phyloP scores from a whole-genome alignment of 2,329 filamentous ascomycete genomes.

The Epichloe brachyelytri region DNA sequence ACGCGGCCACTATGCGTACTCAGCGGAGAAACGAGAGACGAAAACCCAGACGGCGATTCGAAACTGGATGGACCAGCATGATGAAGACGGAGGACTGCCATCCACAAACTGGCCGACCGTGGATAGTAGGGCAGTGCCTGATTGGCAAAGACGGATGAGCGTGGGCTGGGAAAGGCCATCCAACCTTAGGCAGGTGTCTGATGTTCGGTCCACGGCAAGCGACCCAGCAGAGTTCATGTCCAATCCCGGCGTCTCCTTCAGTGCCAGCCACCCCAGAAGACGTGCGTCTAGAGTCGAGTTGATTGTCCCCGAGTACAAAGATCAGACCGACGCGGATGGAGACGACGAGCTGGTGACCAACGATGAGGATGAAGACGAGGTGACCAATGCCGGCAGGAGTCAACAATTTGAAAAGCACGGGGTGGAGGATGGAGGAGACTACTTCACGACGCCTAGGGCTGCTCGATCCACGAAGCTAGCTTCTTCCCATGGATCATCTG shows the following conservation, averaged over 20 bases:
- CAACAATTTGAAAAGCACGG: conserved; percentile 14
- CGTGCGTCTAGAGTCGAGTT: conserved; percentile 26
- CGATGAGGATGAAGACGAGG: conserved; percentile 53
- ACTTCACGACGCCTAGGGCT: conserved; percentile 40
- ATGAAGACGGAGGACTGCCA: conserved; percentile 34
- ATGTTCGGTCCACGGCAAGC: conserved; percentile 46
- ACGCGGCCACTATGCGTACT: conserved; percentile 46
- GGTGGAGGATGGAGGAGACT: conserved; percentile 29
- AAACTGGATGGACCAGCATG: conserved; percentile 75
- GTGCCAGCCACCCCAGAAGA: conserved; percentile 13
- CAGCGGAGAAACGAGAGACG: conserved; percentile 50
- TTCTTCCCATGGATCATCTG: conserved; percentile 21
- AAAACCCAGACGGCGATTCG: conserved; percentile 69
- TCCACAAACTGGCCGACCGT: conserved; percentile 36
- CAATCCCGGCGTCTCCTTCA: conserved; percentile 27
- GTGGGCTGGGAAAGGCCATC: conserved; percentile 35
- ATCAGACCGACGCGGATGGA: conserved; percentile 71
- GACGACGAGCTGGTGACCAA: conserved; percentile 84
- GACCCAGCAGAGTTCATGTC: conserved; percentile 52
- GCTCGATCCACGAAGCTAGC: conserved; percentile 25
- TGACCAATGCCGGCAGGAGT: conserved; percentile 27
- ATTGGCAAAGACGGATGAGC: conserved; percentile 41
- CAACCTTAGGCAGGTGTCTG: conserved; percentile 37
- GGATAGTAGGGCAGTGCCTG: conserved; percentile 30
- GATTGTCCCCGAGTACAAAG: conserved; percentile 30